Evolutionary conservation across 257 asterid genomes (phyloP).

Genomic region (Primulina huaijiensis): DNA sequence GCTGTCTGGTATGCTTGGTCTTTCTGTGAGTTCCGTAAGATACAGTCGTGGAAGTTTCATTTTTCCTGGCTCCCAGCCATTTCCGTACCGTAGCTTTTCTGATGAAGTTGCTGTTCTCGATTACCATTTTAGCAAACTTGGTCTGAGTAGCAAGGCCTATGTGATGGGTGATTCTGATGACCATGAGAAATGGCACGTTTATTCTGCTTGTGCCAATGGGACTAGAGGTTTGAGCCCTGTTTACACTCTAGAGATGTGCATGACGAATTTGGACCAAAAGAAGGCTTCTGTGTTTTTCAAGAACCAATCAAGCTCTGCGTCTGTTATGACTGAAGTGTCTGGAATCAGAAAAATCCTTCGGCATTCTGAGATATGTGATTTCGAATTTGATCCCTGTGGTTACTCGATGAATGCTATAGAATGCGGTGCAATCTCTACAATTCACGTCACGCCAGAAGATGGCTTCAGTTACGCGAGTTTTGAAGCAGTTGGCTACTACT

Average conservation of each 20-base stretch:
- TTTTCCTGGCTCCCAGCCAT: slow-evolving; percentile 77
- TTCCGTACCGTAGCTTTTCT: slow-evolving; percentile 68
- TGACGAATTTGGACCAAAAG: slow-evolving; percentile 68
- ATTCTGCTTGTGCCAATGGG: slow-evolving; percentile 52
- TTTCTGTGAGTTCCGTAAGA: slow-evolving; percentile 52
- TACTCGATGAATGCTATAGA: slow-evolving; percentile 82
- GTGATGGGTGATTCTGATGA: slow-evolving; percentile 56
- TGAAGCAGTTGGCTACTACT: slow-evolving; percentile 72
- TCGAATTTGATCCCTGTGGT: slow-evolving; percentile 83
- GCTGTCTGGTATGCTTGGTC: slow-evolving; percentile 43
- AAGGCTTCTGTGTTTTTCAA: slow-evolving; percentile 67
- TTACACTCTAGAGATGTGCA: slow-evolving; percentile 80
- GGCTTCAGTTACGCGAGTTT: slow-evolving; percentile 90
- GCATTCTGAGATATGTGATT: slow-evolving; percentile 60
- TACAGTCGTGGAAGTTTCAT: slow-evolving; percentile 79
- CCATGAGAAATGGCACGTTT: slow-evolving; percentile 73
- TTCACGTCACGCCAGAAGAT: slow-evolving; percentile 78
- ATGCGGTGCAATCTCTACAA: slow-evolving; percentile 59
- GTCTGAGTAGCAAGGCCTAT: slow-evolving; percentile 55
- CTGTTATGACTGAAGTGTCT: slow-evolving; percentile 59
- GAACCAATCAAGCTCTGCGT: slow-evolving; percentile 55
- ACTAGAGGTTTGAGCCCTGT: slow-evolving; percentile 27
- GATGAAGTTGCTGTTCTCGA: slow-evolving; percentile 73
- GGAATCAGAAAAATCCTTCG: slow-evolving; percentile 76
- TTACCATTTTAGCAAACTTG: slow-evolving; percentile 48